Conservation (phyloP, 2,329 filamentous ascomycete species). For the Colletotrichum musicola region DNA sequence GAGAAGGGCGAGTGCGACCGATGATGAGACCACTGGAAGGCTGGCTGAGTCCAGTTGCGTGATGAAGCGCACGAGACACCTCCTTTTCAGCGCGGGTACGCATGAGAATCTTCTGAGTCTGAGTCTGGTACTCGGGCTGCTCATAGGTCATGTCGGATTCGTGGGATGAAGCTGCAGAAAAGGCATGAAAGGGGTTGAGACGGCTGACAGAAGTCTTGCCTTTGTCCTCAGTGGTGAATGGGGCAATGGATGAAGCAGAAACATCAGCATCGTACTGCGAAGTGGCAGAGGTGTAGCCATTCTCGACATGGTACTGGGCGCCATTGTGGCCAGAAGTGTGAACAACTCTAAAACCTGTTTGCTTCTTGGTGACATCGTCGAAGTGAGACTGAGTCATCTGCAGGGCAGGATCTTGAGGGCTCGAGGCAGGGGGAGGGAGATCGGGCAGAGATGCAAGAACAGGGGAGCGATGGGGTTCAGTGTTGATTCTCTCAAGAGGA, state of each 20-base stretch:
- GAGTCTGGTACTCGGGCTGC: constrained; percentile 1
- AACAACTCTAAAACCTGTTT: constrained; percentile 3
- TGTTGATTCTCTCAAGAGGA: constrained; percentile 2
- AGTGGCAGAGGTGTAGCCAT: background rate
- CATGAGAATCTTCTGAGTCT: constrained; percentile 26
- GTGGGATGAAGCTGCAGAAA: constrained; percentile 27
- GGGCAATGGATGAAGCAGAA: background rate
- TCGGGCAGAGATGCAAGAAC: constrained; percentile 14
- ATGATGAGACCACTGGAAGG: constrained; percentile 36
- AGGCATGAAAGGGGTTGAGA: constrained; percentile 35
- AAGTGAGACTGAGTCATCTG: constrained; percentile 17
- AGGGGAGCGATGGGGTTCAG: constrained; percentile 8
- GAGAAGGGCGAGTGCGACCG: constrained; percentile 14
- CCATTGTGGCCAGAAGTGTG: constrained; percentile 19
- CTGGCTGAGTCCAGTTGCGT: constrained; percentile 32
- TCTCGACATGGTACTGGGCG: constrained; percentile 14
- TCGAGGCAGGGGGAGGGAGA: constrained; percentile 10
- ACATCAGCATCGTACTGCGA: constrained; percentile 9
- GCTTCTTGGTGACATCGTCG: constrained; percentile 34
- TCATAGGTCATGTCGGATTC: constrained; percentile 26
- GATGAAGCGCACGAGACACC: constrained; percentile 35
- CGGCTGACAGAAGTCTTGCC: constrained; percentile 15
- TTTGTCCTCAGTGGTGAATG: constrained; percentile 2
- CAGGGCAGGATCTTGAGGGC: background rate
- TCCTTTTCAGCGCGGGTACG: constrained; percentile 34